Evolutionary conservation across 1,284 basidiomycete genomes (phyloP).

Genomic region (Fistulinella cinereoalba): DNA sequence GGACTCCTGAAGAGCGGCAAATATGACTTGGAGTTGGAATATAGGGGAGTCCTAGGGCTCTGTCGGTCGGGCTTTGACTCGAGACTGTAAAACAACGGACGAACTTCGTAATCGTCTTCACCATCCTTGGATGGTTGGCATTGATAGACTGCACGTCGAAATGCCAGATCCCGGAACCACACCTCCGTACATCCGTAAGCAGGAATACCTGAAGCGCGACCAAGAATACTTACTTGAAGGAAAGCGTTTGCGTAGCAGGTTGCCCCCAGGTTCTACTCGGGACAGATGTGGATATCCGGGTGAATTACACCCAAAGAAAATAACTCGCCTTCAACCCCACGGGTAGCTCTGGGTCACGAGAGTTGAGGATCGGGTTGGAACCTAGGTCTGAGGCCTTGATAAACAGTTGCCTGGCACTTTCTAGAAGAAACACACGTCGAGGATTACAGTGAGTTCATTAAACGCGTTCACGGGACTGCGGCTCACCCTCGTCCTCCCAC

Average conservation of each 20-base stretch:
- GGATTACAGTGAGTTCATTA: constrained; percentile 4
- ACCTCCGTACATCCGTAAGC: constrained; percentile 39
- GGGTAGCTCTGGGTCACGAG: constrained; percentile 56
- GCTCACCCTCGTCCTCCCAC: constrained; percentile 66
- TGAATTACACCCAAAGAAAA: background rate
- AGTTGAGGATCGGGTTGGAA: constrained; percentile 48
- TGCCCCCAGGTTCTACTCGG: constrained; percentile 79
- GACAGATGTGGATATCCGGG: background rate
- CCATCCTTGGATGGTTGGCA: constrained; percentile 44
- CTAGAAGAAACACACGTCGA: constrained; percentile 36
- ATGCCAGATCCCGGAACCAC: constrained; percentile 60
- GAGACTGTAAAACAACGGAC: constrained; percentile 8
- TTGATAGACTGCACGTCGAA: constrained; percentile 55
- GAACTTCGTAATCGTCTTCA: constrained; percentile 54
- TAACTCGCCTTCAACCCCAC: constrained; percentile 72
- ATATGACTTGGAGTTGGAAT: constrained; percentile 71
- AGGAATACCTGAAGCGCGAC: background rate
- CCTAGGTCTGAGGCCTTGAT: constrained; percentile 52
- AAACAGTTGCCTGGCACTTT: constrained; percentile 50
- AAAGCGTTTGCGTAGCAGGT: constrained; percentile 94
- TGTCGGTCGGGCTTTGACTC: constrained; percentile 8
- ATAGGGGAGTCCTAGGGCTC: constrained; percentile 62
- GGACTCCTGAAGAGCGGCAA: constrained; percentile 79
- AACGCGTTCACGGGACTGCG: constrained; percentile 15
- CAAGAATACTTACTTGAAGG: constrained; percentile 58